phyloP scores from a whole-genome alignment of 768 basidiomycete genomes.

The Amanita molliuscula region DNA sequence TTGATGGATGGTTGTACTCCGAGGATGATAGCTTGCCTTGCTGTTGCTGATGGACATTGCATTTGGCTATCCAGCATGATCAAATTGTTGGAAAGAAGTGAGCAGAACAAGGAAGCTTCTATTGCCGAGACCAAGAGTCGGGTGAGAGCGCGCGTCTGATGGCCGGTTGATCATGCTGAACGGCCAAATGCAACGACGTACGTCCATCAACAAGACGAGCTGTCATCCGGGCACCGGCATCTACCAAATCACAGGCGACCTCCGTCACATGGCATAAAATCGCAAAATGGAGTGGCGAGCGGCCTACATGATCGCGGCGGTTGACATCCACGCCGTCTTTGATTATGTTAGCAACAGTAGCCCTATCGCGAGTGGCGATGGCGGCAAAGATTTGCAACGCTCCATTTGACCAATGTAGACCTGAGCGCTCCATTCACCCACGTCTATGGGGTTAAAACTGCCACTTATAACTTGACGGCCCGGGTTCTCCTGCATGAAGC shows the following conservation, averaged over 20 bases:
- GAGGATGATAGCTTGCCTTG: too few species aligned
- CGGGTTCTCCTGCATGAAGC: slow-evolving; percentile 51
- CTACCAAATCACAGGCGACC: slow-evolving; percentile 39
- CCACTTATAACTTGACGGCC: slow-evolving; percentile 53
- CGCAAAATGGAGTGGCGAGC: slow-evolving; percentile 49
- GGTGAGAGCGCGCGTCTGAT: too few species aligned
- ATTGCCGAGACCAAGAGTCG: too few species aligned
- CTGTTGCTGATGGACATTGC: too few species aligned
- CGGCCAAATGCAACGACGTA: slow-evolving; percentile 45
- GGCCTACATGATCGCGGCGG: slow-evolving; percentile 51
- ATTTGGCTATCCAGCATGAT: too few species aligned
- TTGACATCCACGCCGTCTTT: slow-evolving; percentile 35
- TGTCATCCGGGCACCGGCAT: slow-evolving; percentile 45
- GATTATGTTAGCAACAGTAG: slow-evolving; percentile 27
- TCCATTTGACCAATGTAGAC: slow-evolving; percentile 47
- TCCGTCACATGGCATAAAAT: slow-evolving; percentile 35
- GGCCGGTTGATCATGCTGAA: slow-evolving; percentile 36
- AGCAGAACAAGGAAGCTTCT: too few species aligned
- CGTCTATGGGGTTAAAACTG: slow-evolving; percentile 58
- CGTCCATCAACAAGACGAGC: slow-evolving; percentile 48
- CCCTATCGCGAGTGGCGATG: slow-evolving; percentile 36
- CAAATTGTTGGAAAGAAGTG: too few species aligned
- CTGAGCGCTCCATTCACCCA: slow-evolving; percentile 54
- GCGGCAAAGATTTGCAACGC: slow-evolving; percentile 46
- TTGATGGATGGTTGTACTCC: too few species aligned